A percentile compares a stretch with the other conserved stretches of the same genome.
These are phyloP conservation scores for Aureobasidium vineae DNA, from an alignment of 2,329 filamentous ascomycete genomes.

Conservation along the genomic window DNA sequence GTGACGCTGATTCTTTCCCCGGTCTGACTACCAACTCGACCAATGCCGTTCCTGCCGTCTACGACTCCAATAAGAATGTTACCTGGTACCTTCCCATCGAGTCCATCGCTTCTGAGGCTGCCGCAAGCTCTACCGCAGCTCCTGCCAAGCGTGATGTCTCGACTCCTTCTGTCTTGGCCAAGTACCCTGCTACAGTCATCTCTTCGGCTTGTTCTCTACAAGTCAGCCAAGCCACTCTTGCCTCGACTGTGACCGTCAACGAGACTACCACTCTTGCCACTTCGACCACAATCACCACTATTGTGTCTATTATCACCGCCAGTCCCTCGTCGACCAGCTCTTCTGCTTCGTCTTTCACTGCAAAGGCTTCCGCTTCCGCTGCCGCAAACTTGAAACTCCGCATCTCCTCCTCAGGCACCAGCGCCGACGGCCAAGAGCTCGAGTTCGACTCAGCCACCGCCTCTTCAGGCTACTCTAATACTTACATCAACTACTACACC, in stretches of 20 bases:
- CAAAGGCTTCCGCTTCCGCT: neutral
- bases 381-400: neutral
- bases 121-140: neutral
- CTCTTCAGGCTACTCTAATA: neutral
- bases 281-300: constrained; percentile 5
- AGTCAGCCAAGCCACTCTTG: neutral
- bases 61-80: constrained; percentile 11
- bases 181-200: constrained; percentile 27
- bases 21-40: constrained; percentile 15
- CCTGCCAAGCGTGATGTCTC: constrained; percentile 17
- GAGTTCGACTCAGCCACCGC: constrained; percentile 1
- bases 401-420: neutral
- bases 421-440: constrained; percentile 11
- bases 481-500: constrained; percentile 6
- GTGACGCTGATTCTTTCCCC: constrained; percentile 4
- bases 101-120: neutral
- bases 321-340: neutral
- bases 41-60: constrained; percentile 5
- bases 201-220: constrained; percentile 26
- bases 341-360: neutral
- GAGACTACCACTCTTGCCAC: neutral
- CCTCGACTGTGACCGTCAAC: constrained; percentile 6
- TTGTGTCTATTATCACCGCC: neutral
- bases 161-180: constrained; percentile 26
- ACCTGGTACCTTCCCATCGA: constrained; percentile 17